phyloP scores from a whole-genome alignment of 2,329 filamentous ascomycete species.

The Penicillium decumbens region DNA sequence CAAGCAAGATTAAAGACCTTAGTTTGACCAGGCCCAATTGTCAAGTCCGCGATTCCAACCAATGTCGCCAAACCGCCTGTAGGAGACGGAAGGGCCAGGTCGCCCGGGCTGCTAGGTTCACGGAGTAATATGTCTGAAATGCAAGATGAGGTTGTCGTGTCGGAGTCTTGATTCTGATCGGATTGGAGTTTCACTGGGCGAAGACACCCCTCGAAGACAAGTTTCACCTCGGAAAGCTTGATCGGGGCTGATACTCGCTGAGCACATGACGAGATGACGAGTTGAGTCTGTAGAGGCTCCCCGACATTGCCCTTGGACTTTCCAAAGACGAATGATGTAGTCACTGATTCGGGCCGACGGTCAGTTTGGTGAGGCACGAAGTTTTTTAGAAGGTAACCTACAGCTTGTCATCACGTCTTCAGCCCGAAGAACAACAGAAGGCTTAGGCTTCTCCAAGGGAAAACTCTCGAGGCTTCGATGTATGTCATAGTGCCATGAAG shows the following conservation, averaged over 20 bases:
- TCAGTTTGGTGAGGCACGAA: not conserved
- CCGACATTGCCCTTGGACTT: conserved; percentile 56
- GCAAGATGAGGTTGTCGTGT: conserved; percentile 21
- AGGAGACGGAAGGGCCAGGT: conserved; percentile 31
- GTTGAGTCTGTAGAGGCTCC: conserved; percentile 54
- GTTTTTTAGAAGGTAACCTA: conserved; percentile 24
- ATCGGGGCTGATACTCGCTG: conserved; percentile 45
- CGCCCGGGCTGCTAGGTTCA: conserved; percentile 29
- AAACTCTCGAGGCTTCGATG: conserved; percentile 45
- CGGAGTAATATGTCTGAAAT: conserved; percentile 34
- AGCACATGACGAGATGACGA: conserved; percentile 50
- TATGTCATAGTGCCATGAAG: conserved; percentile 44
- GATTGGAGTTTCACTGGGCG: conserved; percentile 41
- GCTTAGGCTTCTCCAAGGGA: conserved; percentile 37
- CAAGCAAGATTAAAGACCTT: conserved; percentile 68
- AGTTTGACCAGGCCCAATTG: conserved; percentile 61
- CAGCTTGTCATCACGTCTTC: conserved; percentile 48
- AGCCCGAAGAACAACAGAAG: conserved; percentile 45
- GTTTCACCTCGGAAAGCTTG: conserved; percentile 45
- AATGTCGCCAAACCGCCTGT: conserved; percentile 41
- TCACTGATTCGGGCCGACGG: conserved; percentile 34
- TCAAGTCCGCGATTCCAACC: conserved; percentile 59
- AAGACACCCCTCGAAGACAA: conserved; percentile 52
- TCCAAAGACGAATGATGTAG: conserved; percentile 51
- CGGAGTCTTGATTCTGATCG: conserved; percentile 24